Evolutionary conservation across 2,329 filamentous ascomycete species (phyloP), one percentile per base, ranked within the genome.

Genomic region (Xylariales sp.): DNA sequence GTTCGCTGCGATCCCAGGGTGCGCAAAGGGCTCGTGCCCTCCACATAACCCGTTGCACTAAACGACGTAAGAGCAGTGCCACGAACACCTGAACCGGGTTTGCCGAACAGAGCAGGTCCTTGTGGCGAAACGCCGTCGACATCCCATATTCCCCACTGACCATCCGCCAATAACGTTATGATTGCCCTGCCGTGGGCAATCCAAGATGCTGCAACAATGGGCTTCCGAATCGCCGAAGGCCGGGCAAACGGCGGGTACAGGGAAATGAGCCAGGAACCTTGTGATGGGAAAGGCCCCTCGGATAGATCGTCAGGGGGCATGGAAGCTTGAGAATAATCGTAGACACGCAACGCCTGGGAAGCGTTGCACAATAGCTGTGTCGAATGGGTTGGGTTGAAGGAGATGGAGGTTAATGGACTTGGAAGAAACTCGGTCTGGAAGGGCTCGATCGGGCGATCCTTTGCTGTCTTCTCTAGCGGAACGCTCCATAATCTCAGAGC

Each of bases 141-240:
- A 48, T 83, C 79, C 79, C 79, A 83, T 23, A 83, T 74, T 12
- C 77, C 80, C 80, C 80, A 83, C 53, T 79, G 78, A 6, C 79
- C 80, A 47, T 83, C 80, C 1, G 74, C 72, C 4, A 83, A 61
- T 3, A 83, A 62, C 1, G 68, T 66, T 28, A 83, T 60, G 19
- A 83, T 62, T 5, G 79, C 78, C 32, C 73, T 69, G 8, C 80
- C 80, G 41, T 74, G 71, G 3, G 71, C 65, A 33, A 83, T 71
- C 80, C 80, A 83, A 5, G 72, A 68, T 1, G 79, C 76, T 33
- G 78, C 78, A 12, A 83, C 56, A n/a, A 83, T 70, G 0, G 72
- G 71, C 48, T 82, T 84, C 29, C 80, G 67, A 3, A 68, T 56
- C 5, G 67, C 53, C 13, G 67, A 66, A 14, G 70, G 63, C 30